These are phyloP conservation scores for Bimuria novae-zelandiae DNA, from an alignment of 2,329 filamentous ascomycete genomes.

Conservation along the genomic window DNA sequence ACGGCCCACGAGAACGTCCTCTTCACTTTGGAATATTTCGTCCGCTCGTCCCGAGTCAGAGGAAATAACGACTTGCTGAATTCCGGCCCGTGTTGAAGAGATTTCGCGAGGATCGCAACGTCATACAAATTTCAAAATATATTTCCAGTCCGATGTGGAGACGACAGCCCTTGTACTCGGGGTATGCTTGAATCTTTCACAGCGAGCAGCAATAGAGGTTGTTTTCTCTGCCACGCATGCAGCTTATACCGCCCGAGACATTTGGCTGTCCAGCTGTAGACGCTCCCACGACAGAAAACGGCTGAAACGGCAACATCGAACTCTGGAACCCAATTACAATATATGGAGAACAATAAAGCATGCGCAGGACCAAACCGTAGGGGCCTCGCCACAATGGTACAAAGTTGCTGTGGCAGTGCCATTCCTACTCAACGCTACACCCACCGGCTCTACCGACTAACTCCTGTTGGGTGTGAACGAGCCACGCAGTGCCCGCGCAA, in stretches of 20 bases:
- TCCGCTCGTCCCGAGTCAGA: background rate
- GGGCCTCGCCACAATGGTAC: constrained; percentile 3
- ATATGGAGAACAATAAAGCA: background rate
- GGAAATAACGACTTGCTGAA: background rate
- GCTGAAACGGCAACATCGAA: background rate
- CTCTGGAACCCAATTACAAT: background rate
- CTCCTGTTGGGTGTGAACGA: background rate
- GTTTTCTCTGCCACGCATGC: background rate
- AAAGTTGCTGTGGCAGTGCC: constrained; percentile 4
- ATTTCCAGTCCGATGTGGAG: constrained; percentile 21
- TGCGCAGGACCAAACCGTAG: background rate
- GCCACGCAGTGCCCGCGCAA: background rate
- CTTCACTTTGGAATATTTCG: background rate
- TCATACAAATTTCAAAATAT: constrained; percentile 14
- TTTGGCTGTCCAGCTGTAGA: background rate
- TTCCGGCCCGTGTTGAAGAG: constrained; percentile 13
- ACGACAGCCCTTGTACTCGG: constrained; percentile 10
- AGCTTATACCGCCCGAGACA: background rate
- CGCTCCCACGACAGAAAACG: background rate
- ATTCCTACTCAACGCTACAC: background rate
- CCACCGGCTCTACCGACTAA: background rate
- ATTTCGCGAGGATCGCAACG: constrained; percentile 19
- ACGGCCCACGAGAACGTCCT: background rate
- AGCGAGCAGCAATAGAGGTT: background rate
- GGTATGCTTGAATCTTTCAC: background rate